Evolutionary conservation across 2,329 filamentous ascomycete genomes (phyloP).

Genomic region (Trichoderma sp.): DNA sequence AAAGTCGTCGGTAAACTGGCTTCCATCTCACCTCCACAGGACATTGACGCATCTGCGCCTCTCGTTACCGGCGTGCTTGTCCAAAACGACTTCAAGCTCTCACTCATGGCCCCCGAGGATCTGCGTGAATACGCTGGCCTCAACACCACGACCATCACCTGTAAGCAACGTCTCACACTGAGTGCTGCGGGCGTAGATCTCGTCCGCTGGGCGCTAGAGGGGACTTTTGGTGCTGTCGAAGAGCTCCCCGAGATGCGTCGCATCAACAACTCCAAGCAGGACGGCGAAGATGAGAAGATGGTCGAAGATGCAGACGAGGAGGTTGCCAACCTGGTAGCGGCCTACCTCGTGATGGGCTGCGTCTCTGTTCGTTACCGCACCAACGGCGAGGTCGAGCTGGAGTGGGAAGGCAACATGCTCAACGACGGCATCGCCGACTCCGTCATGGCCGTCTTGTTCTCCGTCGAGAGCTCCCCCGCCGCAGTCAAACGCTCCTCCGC

Average conservation of each 20-base stretch:
- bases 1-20: slow-evolving; percentile 96
- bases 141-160: slow-evolving; percentile 90
- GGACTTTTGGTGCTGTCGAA: slow-evolving; percentile 87
- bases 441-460: slow-evolving; percentile 88
- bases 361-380: slow-evolving; percentile 76
- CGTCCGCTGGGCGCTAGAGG: slow-evolving; percentile 90
- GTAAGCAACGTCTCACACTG: slow-evolving; percentile 85
- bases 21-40: slow-evolving; percentile 68
- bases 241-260: slow-evolving; percentile 59
- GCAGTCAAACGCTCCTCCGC: slow-evolving; percentile 72
- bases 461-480: slow-evolving; percentile 89
- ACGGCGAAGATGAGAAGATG: slow-evolving; percentile 30
- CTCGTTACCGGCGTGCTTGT: slow-evolving; percentile 89
- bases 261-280: slow-evolving; percentile 36
- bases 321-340: slow-evolving; percentile 54
- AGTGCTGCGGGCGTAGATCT: slow-evolving; percentile 87
- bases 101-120: slow-evolving; percentile 94
- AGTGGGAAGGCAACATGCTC: slow-evolving; percentile 97
- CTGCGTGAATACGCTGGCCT: slow-evolving; percentile 95
- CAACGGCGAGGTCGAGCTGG: slow-evolving; percentile 81
- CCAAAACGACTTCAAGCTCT: slow-evolving; percentile 97
- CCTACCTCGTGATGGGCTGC: slow-evolving; percentile 84
- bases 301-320: slow-evolving; percentile 67
- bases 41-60: slow-evolving; percentile 39
- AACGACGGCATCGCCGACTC: slow-evolving; percentile 99